Percentiles rank a stretch among this genome's conserved stretches.
phyloP scores from a whole-genome alignment of 495 filamentous ascomycete genomes.

The Amphirosellinia nigrospora region DNA sequence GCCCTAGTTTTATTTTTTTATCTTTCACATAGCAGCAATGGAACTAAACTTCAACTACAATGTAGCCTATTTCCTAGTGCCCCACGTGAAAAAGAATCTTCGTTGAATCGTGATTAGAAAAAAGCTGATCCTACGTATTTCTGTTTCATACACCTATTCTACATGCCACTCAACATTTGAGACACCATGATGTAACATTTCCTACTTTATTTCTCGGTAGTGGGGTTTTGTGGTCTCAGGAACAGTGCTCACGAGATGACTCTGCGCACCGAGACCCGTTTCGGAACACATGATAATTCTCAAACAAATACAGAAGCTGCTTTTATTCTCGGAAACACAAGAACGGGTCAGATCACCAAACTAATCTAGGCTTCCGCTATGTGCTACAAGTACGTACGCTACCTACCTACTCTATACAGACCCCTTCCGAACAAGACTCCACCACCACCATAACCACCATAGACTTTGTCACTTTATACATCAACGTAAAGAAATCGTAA shows the following conservation, averaged over 20 bases:
- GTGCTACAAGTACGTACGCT: background rate
- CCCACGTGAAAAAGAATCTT: too few relatives aligned
- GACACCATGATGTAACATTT: background rate
- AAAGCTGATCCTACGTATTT: background rate
- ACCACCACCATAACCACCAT: too few relatives aligned
- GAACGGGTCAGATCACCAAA: background rate
- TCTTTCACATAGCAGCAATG: background rate
- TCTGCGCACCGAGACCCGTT: background rate
- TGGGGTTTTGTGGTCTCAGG: background rate
- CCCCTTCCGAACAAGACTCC: too few relatives aligned
- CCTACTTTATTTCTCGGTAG: background rate
- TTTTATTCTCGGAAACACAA: too few relatives aligned
- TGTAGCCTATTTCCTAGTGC: too few relatives aligned
- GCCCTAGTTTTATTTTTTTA: background rate
- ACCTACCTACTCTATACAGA: background rate
- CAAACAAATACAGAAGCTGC: background rate
- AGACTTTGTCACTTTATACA: too few relatives aligned
- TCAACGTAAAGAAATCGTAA: too few relatives aligned
- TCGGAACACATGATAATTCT: background rate
- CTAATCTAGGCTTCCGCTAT: background rate
- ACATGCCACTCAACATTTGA: background rate
- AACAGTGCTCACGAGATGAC: background rate
- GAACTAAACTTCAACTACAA: background rate
- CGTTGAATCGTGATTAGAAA: background rate
- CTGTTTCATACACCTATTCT: background rate